These are phyloP conservation scores for Zopfia rhizophila DNA, from an alignment of 2,329 filamentous ascomycete genomes.

Conservation along the genomic window DNA sequence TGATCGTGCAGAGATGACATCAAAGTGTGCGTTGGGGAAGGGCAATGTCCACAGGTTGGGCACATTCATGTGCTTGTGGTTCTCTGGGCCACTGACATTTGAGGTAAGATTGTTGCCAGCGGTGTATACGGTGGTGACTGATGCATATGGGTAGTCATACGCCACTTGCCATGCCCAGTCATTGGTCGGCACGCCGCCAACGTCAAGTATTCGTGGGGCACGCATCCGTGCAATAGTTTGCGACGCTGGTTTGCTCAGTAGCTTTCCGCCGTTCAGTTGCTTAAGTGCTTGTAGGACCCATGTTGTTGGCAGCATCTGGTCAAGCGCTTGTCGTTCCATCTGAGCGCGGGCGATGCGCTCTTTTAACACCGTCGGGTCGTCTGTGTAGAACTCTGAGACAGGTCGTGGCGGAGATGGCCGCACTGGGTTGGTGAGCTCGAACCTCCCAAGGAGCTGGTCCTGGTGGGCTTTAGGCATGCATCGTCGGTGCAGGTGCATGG, in stretches of 20 bases:
- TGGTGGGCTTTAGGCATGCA: constrained; percentile 78
- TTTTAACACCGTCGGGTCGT: constrained; percentile 73
- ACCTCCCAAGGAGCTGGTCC: constrained; percentile 85
- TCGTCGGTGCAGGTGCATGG: constrained; percentile 83
- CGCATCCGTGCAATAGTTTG: constrained; percentile 65
- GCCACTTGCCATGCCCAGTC: constrained; percentile 98
- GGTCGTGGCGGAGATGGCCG: constrained; percentile 56
- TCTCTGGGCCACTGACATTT: constrained; percentile 77
- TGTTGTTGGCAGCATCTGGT: constrained; percentile 70
- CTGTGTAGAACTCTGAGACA: constrained; percentile 57
- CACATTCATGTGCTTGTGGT: constrained; percentile 86
- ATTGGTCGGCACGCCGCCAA: constrained; percentile 84
- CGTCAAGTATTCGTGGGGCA: constrained; percentile 79
- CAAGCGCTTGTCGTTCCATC: constrained; percentile 82
- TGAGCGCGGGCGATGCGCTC: constrained; percentile 63
- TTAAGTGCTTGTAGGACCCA: constrained; percentile 72
- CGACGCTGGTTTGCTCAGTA: constrained; percentile 63
- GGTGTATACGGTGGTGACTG: constrained; percentile 87
- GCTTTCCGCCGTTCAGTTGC: constrained; percentile 68
- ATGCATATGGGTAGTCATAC: constrained; percentile 82
- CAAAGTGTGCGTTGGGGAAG: constrained; percentile 87
- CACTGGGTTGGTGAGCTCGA: constrained; percentile 71
- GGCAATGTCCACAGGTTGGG: constrained; percentile 81
- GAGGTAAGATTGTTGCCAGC: constrained; percentile 49
- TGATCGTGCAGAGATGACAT: constrained; percentile 88